phyloP scores from a whole-genome alignment of 2,329 filamentous ascomycete genomes.

The Sclerotinia subarctica region DNA sequence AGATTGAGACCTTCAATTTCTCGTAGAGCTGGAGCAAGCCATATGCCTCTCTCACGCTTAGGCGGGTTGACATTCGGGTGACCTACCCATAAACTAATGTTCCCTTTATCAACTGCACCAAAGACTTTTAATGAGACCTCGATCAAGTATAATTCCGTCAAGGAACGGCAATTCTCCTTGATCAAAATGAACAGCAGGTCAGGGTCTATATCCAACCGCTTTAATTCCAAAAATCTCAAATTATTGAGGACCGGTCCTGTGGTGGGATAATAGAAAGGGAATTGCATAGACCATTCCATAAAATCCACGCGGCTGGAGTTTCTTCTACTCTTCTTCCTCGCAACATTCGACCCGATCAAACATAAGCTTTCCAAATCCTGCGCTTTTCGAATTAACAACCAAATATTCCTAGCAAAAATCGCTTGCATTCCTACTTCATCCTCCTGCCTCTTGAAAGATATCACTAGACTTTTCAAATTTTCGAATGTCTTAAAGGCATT shows the following conservation, averaged over 20 bases:
- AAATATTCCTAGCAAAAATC: constrained; percentile 47
- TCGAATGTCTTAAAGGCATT: constrained; percentile 47
- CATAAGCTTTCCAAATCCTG: constrained; percentile 47
- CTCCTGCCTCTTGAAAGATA: constrained; percentile 48
- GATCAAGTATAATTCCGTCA: constrained; percentile 38
- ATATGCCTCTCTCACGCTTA: constrained; percentile 26
- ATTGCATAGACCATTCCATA: constrained; percentile 34
- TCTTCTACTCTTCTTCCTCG: constrained; percentile 29
- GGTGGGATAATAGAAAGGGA: constrained; percentile 32
- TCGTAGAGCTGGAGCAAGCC: constrained; percentile 36
- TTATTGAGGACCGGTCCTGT: constrained; percentile 21
- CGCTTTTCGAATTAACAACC: constrained; percentile 49
- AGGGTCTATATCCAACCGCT: constrained; percentile 36
- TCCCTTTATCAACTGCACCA: constrained; percentile 22
- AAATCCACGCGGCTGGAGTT: constrained; percentile 24
- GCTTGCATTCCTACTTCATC: constrained; percentile 38
- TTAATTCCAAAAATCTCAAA: constrained; percentile 37
- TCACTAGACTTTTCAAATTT: constrained; percentile 45
- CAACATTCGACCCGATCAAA: constrained; percentile 43
- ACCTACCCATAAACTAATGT: constrained; percentile 37
- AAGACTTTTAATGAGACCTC: constrained; percentile 38
- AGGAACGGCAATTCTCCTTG: constrained; percentile 29
- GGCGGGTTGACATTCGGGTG: constrained; percentile 21
- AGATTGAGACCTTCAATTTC: constrained; percentile 32
- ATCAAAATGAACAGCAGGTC: constrained; percentile 31